Evolutionary conservation across 208 protist genomes (phyloP).

Genomic region (Leishmania major): DNA sequence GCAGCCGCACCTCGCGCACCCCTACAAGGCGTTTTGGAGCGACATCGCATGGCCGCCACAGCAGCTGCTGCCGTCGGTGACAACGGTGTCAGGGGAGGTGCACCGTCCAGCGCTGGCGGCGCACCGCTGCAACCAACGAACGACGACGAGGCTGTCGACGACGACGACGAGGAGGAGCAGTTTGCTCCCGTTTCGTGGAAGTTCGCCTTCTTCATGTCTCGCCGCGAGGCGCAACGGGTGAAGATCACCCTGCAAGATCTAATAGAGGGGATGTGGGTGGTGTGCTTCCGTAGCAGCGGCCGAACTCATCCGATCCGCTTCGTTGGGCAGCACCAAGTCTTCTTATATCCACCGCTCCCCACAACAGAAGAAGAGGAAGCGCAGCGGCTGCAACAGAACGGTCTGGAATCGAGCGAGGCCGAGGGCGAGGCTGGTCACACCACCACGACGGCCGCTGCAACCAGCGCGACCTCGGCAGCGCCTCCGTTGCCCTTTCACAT

Average conservation of each 20-base stretch:
- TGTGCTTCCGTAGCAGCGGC: constrained; percentile 64
- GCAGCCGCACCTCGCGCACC: not conserved
- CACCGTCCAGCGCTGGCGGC: not conserved
- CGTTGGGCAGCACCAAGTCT: constrained; percentile 33
- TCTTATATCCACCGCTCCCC: constrained; percentile 38
- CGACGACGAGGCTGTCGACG: constrained; percentile 18
- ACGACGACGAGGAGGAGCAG: constrained; percentile 32
- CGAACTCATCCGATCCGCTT: constrained; percentile 59
- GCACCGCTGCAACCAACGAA: constrained; percentile 6
- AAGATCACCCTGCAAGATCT: constrained; percentile 63
- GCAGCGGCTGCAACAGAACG: not conserved
- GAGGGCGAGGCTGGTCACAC: not conserved
- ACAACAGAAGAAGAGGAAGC: constrained; percentile 31
- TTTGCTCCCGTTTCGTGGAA: constrained; percentile 84
- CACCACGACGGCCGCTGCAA: not conserved
- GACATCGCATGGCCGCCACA: not conserved
- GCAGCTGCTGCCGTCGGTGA: not conserved
- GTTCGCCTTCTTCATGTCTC: constrained; percentile 88
- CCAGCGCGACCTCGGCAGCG: constrained; percentile 5
- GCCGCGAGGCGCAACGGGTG: constrained; percentile 50
- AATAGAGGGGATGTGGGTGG: constrained; percentile 56
- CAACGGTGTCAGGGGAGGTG: not conserved
- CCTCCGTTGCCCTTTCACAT: constrained; percentile 57
- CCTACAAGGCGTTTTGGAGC: not conserved
- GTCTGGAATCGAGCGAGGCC: not conserved